Evolutionary conservation across 2,329 filamentous ascomycete species (phyloP), one percentile per base, ranked within the genome.

Genomic region (Hansfordia pulvinata): DNA sequence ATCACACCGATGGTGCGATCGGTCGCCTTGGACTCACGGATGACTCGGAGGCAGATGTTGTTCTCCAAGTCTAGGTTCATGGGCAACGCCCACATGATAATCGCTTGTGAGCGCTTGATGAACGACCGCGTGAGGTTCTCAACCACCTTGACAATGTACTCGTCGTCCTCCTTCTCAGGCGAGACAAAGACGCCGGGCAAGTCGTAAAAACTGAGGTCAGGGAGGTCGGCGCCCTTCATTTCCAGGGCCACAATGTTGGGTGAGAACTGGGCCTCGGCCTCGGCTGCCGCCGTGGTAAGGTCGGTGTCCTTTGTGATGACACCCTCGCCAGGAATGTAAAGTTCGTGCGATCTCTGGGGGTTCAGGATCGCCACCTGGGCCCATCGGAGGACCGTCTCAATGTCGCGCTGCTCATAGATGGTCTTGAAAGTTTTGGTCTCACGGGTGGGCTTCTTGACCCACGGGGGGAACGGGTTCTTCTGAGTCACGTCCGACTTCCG

Each of bases 191-290:
- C 72, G 0, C 85, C 85, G 0, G 85, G 85, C 1, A 93, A 61
- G 33, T 93, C 85, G 33, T 82, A 88, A 39, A 93, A 92, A 0
- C 77, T 83, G 0, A 93, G 47, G 5, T 82, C 73, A 0, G 82
- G 76, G 0, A 88, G 62, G 0, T 60, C 62, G 0, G 79, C 78
- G 0, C 76, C 78, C 1, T 71, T 71, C 15, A 93, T 84, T 27
- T 84, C 69, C 0, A 93, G 57, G 0, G 75, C 67, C 0, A 93
- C 75, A 0, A 85, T 64, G 36, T 93, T 93, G 0, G 85, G 85
- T 0, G 78, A 84, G 37, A 92, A 92, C 7, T 80, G 73, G 0
- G 76, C 72, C 5, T 69, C 50, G 0, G 62, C 60, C 2, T 48
- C 39, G 3, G 53, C 48, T 3, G 60, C 55, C 0, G 60, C 55